Evolutionary conservation across 805 yeast genomes (phyloP).

Genomic region (Nakazawaea wickerhamii): DNA sequence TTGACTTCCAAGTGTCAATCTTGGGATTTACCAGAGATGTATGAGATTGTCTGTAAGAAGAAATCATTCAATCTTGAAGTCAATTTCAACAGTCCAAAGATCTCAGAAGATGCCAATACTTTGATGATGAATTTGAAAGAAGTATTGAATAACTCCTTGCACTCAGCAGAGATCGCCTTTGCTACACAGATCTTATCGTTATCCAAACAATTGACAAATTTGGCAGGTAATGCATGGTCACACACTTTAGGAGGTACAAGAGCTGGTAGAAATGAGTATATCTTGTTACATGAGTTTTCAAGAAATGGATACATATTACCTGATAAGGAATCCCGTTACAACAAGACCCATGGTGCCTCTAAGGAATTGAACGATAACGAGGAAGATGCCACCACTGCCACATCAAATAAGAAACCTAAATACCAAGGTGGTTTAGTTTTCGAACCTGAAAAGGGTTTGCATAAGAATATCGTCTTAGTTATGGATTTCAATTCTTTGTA

Average conservation of each 20-base stretch:
- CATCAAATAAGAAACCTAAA: slow-evolving; percentile 62
- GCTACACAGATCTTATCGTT: slow-evolving; percentile 80
- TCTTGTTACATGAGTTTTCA: slow-evolving; percentile 86
- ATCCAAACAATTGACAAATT: slow-evolving; percentile 83
- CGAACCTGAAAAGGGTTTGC: slow-evolving; percentile 94
- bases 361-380: slow-evolving; percentile 29
- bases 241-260: slow-evolving; percentile 92
- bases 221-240: slow-evolving; percentile 98
- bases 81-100: slow-evolving; percentile 62
- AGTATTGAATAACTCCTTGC: slow-evolving; percentile 57
- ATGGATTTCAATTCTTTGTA: slow-evolving; percentile 98
- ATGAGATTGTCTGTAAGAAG: slow-evolving; percentile 65
- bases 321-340: slow-evolving; percentile 49
- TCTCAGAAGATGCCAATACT: slow-evolving; percentile 60
- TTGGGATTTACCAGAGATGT: slow-evolving; percentile 93
- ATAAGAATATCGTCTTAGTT: slow-evolving; percentile 80
- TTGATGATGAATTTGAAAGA: slow-evolving; percentile 68
- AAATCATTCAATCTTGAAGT: slow-evolving; percentile 61
- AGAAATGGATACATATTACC: slow-evolving; percentile 81
- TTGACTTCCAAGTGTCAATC: slow-evolving; percentile 87
- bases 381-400: slow-evolving; percentile 40
- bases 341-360: slow-evolving; percentile 17
- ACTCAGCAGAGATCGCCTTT: slow-evolving; percentile 75
- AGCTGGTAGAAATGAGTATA: slow-evolving; percentile 92
- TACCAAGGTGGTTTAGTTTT: slow-evolving; percentile 92